Evolutionary conservation across 805 yeast genomes (phyloP).

Genomic region (Yamadazyma phyllophila): DNA sequence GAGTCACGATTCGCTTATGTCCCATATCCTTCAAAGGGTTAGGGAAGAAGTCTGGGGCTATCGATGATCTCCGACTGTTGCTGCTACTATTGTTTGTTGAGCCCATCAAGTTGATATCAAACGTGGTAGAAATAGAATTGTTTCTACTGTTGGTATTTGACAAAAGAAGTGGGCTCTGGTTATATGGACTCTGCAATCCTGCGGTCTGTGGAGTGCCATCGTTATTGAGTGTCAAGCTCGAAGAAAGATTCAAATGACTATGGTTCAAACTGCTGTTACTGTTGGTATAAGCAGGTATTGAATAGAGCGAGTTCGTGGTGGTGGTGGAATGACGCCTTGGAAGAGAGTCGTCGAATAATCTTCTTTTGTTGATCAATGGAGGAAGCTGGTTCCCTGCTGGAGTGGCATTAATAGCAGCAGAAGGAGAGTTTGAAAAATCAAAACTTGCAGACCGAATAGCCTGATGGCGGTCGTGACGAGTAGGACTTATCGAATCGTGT

Average conservation of each 20-base stretch:
- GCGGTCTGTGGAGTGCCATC: neutral
- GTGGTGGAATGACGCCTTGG: slow-evolving; percentile 26
- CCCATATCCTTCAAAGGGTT: slow-evolving; percentile 28
- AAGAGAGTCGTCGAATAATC: slow-evolving; percentile 26
- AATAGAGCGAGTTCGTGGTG: slow-evolving; percentile 16
- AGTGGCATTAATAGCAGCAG: slow-evolving; percentile 7
- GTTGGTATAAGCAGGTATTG: slow-evolving; percentile 8
- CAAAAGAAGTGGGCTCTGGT: slow-evolving; percentile 24
- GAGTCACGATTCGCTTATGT: slow-evolving; percentile 30
- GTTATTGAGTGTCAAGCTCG: slow-evolving; percentile 3
- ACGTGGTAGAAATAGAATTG: slow-evolving; percentile 36
- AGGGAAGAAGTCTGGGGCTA: slow-evolving; percentile 45
- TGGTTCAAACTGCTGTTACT: slow-evolving; percentile 5
- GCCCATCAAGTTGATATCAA: slow-evolving; percentile 21
- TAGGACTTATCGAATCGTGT: slow-evolving; percentile 6
- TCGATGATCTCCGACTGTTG: slow-evolving; percentile 39
- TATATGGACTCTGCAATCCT: slow-evolving; percentile 14
- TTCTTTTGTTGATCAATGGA: slow-evolving; percentile 21
- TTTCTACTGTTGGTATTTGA: slow-evolving; percentile 35
- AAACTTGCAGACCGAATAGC: slow-evolving; percentile 25
- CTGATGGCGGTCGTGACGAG: slow-evolving; percentile 3
- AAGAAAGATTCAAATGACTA: slow-evolving; percentile 21
- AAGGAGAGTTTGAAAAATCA: slow-evolving; percentile 20
- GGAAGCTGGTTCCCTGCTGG: slow-evolving; percentile 5
- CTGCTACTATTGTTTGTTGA: slow-evolving; percentile 26